Base-by-base conservation (phyloP, 2,329 filamentous ascomycete species). In the Juglanconis oblonga region DNA sequence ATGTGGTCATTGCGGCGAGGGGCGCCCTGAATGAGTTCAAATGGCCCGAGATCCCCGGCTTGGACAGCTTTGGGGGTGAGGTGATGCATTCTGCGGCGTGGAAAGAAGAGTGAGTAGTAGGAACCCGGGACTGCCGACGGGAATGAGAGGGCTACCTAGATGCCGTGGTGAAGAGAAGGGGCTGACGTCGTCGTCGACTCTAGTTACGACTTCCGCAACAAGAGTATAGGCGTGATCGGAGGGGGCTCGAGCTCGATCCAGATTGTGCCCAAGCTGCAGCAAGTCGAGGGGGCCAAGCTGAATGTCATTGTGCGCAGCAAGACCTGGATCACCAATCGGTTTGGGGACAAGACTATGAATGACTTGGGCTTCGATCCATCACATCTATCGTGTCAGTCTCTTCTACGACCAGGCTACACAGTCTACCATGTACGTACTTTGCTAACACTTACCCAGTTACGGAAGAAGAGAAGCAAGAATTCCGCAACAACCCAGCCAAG, bases 191-290 rank as follows among this genome's bases (percentile, higher is more conserved):
- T 24, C 24, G 24, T 24, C 24, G 24, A 24, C 24, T 24, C 24
- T 24, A 53, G 53, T 3, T 61, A 57, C 14, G 54, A 61, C 24
- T 61, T 61, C 29, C 48, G 49, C 13, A 35, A 42, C 54, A 61
- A 61, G 35, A 52, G 42, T 0, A 53, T 61, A 17, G 68, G 64
- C 2, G 61, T 74, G 11, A 67, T 74, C n/a, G 73, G 72, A 3
- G 63, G 65, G 4, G 72, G 71, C 0, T 70, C 71, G 4, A 69
- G 71, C 1, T 70, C 64, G 0, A 59, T 73, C 0, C 72, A 74
- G 57, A 67, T 70, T 36, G 64, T 71, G 1, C 70, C 67, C 1
- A 33, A 61, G 24, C 50, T 61, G 2, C 40, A 38, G 3, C 52
- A 57, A 6, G 3, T 57, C 3, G 33, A 40, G 7, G 54, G 54